phyloP scores from a whole-genome alignment of 2,329 filamentous ascomycete genomes.

The Beauveria medogensis region DNA sequence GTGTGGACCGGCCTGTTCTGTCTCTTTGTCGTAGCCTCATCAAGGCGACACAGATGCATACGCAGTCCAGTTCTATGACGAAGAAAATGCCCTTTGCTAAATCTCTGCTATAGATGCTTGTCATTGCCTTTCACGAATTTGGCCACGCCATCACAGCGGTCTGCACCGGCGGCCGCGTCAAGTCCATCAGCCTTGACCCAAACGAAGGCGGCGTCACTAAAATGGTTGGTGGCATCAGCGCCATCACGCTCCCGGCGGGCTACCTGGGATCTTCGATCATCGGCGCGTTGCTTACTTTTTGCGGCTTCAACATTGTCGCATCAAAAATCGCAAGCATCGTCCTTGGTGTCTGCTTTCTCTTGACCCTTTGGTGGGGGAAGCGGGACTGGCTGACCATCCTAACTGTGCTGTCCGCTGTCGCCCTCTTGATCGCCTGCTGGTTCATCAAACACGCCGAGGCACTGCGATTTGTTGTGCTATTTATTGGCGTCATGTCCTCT shows the following conservation, averaged over 20 bases:
- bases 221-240: constrained; percentile 63
- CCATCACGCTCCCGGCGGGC: constrained; percentile 66
- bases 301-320: constrained; percentile 73
- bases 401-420: constrained; percentile 63
- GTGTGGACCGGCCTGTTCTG: background rate
- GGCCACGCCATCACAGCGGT: constrained; percentile 66
- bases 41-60: background rate
- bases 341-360: constrained; percentile 63
- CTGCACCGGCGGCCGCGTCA: constrained; percentile 64
- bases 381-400: constrained; percentile 69
- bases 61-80: background rate
- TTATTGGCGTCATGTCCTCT: constrained; percentile 75
- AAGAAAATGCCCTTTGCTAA: background rate
- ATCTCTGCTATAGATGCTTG: constrained; percentile 57
- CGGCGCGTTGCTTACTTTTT: constrained; percentile 69
- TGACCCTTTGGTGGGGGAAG: constrained; percentile 77
- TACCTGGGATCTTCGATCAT: constrained; percentile 73
- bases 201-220: constrained; percentile 72
- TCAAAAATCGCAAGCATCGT: constrained; percentile 71
- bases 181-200: constrained; percentile 69
- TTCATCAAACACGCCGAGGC: constrained; percentile 71
- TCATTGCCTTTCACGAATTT: constrained; percentile 77
- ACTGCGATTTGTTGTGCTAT: constrained; percentile 65
- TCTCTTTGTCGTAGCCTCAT: too few relatives aligned
- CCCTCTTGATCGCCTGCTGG: constrained; percentile 65